phyloP scores from a whole-genome alignment of 306 rosid species.

The Quercus ilex region DNA sequence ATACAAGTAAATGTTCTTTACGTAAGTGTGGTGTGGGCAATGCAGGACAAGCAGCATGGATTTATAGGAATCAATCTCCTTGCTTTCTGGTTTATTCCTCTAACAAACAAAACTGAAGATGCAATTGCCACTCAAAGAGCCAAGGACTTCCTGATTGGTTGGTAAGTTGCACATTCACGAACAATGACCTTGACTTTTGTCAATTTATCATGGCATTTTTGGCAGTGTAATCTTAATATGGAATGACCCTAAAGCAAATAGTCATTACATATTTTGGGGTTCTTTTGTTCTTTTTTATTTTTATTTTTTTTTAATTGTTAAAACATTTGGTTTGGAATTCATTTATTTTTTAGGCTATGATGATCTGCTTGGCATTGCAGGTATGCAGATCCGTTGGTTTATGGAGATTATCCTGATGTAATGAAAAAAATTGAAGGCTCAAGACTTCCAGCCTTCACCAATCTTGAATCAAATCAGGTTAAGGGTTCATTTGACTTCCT shows the following conservation, averaged over 20 bases:
- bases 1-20: not conserved
- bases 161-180: constrained; percentile 41
- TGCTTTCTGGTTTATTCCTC: constrained; percentile 32
- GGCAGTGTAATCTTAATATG: not conserved
- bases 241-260: not conserved
- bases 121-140: constrained; percentile 46
- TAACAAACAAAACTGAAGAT: constrained; percentile 43
- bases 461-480: constrained; percentile 39
- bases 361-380: constrained; percentile 25
- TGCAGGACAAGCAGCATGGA: constrained; percentile 61
- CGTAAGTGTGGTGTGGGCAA: not conserved
- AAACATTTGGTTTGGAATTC: not conserved
- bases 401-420: constrained; percentile 59
- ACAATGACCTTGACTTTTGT: not conserved
- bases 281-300: not conserved
- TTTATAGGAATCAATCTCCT: constrained; percentile 49
- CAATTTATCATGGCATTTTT: not conserved
- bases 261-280: not conserved
- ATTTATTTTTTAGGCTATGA: no score
- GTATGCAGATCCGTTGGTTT: constrained; percentile 55
- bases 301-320: not conserved
- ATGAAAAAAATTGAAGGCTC: constrained; percentile 56
- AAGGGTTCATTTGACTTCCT: constrained; percentile 62
- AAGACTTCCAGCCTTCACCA: constrained; percentile 56
- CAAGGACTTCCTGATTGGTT: constrained; percentile 39